Evolutionary conservation across 1,139 yeast species (phyloP).

Genomic region (Eremothecium coryli): DNA sequence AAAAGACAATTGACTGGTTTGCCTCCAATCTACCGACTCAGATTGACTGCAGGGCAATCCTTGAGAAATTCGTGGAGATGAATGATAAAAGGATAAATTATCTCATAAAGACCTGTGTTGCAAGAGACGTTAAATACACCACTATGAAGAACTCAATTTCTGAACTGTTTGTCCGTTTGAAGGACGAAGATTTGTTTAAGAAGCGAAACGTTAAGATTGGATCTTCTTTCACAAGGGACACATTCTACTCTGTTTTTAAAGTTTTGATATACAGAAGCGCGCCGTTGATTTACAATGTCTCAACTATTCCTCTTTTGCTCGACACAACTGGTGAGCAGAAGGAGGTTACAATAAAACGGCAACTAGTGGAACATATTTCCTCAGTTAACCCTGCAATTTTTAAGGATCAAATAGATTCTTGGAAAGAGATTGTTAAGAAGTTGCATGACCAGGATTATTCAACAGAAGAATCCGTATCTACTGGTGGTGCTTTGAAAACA

Average conservation of each 20-base stretch:
- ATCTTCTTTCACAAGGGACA: conserved; percentile 36
- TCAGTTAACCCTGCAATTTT: conserved; percentile 54
- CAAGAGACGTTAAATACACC: conserved; percentile 51
- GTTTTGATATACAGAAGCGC: conserved; percentile 55
- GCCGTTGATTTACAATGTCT: conserved; percentile 52
- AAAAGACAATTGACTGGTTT: conserved; percentile 59
- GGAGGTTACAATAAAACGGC: neutral
- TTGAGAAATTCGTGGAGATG: conserved; percentile 44
- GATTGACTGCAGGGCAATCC: conserved; percentile 38
- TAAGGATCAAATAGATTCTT: conserved; percentile 46
- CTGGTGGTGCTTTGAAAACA: conserved; percentile 43
- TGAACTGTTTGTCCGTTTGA: conserved; percentile 48
- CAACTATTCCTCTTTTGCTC: conserved; percentile 51
- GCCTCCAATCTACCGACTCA: conserved; percentile 48
- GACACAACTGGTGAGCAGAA: conserved; percentile 30
- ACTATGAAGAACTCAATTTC: conserved; percentile 52
- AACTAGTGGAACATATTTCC: conserved; percentile 52
- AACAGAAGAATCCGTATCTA: conserved; percentile 21
- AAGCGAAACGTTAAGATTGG: conserved; percentile 33
- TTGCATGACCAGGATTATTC: conserved; percentile 22
- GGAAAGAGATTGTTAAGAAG: conserved; percentile 37
- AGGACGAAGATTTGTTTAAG: conserved; percentile 42
- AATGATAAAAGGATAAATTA: conserved; percentile 51
- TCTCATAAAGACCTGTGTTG: conserved; percentile 45
- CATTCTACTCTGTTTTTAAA: conserved; percentile 45